These are phyloP conservation scores for Zygosaccharomyces sapae DNA, from an alignment of 1,139 yeast species.

Conservation along the genomic window DNA sequence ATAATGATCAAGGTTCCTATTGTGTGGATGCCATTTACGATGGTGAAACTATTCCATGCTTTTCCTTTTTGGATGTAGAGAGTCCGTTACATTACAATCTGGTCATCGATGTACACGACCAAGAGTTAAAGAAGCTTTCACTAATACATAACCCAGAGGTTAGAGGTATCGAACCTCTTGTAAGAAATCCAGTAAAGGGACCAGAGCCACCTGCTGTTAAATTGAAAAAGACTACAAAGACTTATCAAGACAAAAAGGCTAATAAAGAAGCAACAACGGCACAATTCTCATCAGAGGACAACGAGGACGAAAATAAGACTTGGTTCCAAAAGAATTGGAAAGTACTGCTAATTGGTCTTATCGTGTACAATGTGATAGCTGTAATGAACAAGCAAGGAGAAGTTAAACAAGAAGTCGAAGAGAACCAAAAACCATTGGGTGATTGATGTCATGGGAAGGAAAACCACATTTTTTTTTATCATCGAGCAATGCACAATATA, in stretches of 20 bases:
- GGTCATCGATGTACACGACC: slow-evolving; percentile 15
- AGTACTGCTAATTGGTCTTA: slow-evolving; percentile 27
- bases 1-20: slow-evolving; percentile 9
- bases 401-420: slow-evolving; percentile 6
- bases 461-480: background rate
- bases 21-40: slow-evolving; percentile 19
- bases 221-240: slow-evolving; percentile 31
- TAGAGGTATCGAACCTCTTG: slow-evolving; percentile 16
- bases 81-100: slow-evolving; percentile 26
- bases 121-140: slow-evolving; percentile 21
- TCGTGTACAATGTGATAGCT: slow-evolving; percentile 20
- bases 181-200: slow-evolving; percentile 20
- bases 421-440: background rate
- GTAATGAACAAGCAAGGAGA: slow-evolving; percentile 8
- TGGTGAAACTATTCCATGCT: slow-evolving; percentile 21
- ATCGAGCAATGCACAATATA: background rate
- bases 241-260: slow-evolving; percentile 32
- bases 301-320: slow-evolving; percentile 21
- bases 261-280: slow-evolving; percentile 21
- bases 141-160: slow-evolving; percentile 17
- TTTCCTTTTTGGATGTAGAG: slow-evolving; percentile 22
- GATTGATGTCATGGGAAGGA: background rate
- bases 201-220: slow-evolving; percentile 24
- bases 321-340: slow-evolving; percentile 35
- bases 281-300: slow-evolving; percentile 20